Evolutionary conservation across 768 basidiomycete species (phyloP), one percentile per base, ranked within the genome.

Genomic region (Paxillus involutus): DNA sequence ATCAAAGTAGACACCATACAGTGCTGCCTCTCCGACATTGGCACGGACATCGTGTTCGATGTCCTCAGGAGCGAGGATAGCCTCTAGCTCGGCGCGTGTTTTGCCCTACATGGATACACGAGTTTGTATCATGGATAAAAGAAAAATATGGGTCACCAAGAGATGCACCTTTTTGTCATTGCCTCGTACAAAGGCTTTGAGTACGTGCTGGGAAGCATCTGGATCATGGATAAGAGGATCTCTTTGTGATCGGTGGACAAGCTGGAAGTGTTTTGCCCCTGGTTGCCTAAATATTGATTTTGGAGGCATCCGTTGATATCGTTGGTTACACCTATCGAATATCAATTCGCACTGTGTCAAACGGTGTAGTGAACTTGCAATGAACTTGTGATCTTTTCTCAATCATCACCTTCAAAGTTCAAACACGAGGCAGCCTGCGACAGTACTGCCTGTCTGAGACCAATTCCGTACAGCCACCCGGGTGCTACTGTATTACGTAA

Each of bases 161-260:
- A 44, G 42, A 49, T 59, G 6, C 35, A 84, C 86, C 75, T 90
- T 91, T 73, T 79, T 84, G 17, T 73, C 69, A 67, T 92, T 94
- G 49, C 80, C 83, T 59, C 88, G 79, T 61, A 84, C 81, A 52
- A 98, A 79, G 7, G 84, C 80, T 66, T 92, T 96, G 44, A 98
- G 78, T n/a, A 99, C 94, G 68, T 93, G 86, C 57, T 85, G 81
- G 48, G 86, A 86, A 0, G 93, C 92, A 54, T 94, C 91, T 2
- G 92, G 85, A 63, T 98, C 95, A 64, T 98, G 88, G 59, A 94
- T 93, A 46, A 96, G 83, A 3, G 97, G 97, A 73, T 98, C 97
- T 42, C 96, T 77, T 65, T 94, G 94, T 8, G 95, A 98, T 55
- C 97, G 82, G 68, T 98, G 94, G 19, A 99, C 95, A 37, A 99